Conservation (phyloP, 768 basidiomycete genomes). For the Podaxis sp. region DNA sequence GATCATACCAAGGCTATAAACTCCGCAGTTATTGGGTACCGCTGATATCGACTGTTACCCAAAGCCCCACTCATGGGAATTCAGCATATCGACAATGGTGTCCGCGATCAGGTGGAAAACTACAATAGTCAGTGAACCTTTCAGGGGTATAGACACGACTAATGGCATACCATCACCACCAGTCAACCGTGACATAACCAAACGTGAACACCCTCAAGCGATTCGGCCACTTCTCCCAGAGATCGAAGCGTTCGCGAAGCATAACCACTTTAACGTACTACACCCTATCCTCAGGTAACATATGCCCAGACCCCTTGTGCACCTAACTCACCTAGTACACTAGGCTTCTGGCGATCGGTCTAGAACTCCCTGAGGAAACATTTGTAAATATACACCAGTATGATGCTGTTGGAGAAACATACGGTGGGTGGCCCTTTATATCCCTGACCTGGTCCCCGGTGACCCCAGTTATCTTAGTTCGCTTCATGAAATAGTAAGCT, state of each 20-base stretch:
- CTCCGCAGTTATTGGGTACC: slow-evolving; percentile 49
- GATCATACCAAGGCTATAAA: slow-evolving; percentile 55
- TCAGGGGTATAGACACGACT: neutral
- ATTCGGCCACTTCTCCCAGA: slow-evolving; percentile 50
- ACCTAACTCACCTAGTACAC: neutral
- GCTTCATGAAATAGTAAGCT: slow-evolving; percentile 65
- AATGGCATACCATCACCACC: neutral
- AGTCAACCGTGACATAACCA: slow-evolving; percentile 48
- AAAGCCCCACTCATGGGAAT: neutral
- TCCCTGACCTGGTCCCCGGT: neutral
- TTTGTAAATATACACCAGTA: slow-evolving; percentile 45
- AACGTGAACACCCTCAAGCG: slow-evolving; percentile 42
- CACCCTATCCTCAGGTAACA: slow-evolving; percentile 40
- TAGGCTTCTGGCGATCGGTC: slow-evolving; percentile 46
- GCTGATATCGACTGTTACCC: neutral
- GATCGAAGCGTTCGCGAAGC: slow-evolving; percentile 42
- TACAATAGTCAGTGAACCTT: slow-evolving; percentile 47
- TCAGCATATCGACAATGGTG: slow-evolving; percentile 61
- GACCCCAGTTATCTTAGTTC: slow-evolving; percentile 28
- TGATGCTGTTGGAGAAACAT: slow-evolving; percentile 36
- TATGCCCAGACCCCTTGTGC: neutral
- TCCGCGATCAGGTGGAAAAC: slow-evolving; percentile 59
- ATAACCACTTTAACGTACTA: slow-evolving; percentile 50
- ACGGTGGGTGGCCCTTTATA: slow-evolving; percentile 23
- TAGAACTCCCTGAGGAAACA: slow-evolving; percentile 51